Evolutionary conservation across 1,284 basidiomycete species (phyloP), one percentile per base, ranked within the genome.

Genomic region (Peniophora sp.): DNA sequence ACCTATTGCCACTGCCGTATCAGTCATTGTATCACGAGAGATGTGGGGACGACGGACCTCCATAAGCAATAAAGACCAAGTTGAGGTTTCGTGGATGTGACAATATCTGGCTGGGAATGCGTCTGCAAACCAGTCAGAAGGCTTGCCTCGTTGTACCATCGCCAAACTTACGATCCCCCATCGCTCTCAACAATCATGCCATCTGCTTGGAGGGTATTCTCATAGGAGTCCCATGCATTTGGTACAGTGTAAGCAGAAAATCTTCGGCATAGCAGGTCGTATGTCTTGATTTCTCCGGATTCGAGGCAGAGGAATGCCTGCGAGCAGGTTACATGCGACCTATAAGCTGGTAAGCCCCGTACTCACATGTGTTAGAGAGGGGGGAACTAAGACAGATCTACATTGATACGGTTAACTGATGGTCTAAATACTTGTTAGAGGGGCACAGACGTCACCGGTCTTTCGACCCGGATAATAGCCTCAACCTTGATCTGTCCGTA

Each of bases 11-110:
- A 32, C 47, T 34, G 12, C 15, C 32, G 5, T 24, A 22, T 27
- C 8, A 34, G 43, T 50, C 17, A 51, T 17, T 37, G 23, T 24
- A 17, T 20, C 8, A n/a, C 14, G 9, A 17, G 6, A 39, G n/a
- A 47, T 41, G 14, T 43, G 36, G 43, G 37, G 47, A 42, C n/a
- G 24, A 59, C 68, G 55, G 60, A 79, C 88, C 88, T 70, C 85
- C 82, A 65, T 92, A 95, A 2, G 83, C 90, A 23, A 96, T 72
- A 47, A 96, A 83, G 8, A 95, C 59, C 17, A 86, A 71, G 62
- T 92, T 90, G 39, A 95, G 65, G 61, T 96, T 83, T 51, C 88
- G 74, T 1, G 93, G 93, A 65, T 94, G 90, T 17, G 82, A 68
- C 3, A 84, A 73, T 14, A 83, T 63, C 52, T 90, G 88, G 10